phyloP scores from a whole-genome alignment of 2,329 filamentous ascomycete species.

The Dothideomycetidae sp. region DNA sequence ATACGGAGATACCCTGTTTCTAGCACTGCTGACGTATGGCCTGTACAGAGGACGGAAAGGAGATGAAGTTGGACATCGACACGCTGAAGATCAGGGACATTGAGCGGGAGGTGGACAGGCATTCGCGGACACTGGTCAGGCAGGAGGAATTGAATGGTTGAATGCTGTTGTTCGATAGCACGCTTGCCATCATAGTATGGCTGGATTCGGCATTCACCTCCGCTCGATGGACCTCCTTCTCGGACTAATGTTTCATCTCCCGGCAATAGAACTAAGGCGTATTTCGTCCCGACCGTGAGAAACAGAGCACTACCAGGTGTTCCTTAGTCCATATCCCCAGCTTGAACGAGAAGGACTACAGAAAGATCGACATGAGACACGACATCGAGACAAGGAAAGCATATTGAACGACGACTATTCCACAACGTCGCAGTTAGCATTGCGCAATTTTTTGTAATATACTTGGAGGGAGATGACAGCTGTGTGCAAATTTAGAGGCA shows the following conservation, averaged over 20 bases:
- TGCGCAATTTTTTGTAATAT: too few relatives aligned
- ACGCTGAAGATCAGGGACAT: constrained; percentile 75
- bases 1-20: not conserved
- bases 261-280: too few relatives aligned
- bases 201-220: too few relatives aligned
- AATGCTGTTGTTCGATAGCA: too few relatives aligned
- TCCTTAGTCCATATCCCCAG: too few relatives aligned
- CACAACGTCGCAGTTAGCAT: not conserved
- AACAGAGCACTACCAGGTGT: too few relatives aligned
- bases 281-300: too few relatives aligned
- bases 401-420: not conserved
- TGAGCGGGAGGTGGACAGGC: constrained; percentile 75
- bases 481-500: not conserved
- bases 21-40: constrained; percentile 13
- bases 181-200: constrained; percentile 6
- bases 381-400: not conserved
- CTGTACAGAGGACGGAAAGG: constrained; percentile 71
- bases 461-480: too few relatives aligned
- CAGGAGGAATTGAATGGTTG: constrained; percentile 57
- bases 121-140: constrained; percentile 69
- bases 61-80: constrained; percentile 68
- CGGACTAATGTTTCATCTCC: too few relatives aligned
- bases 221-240: too few relatives aligned
- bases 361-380: not conserved
- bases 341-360: too few relatives aligned